Conservation (phyloP, 352 stramenopile genomes). For the Thalassiosira mediterranea region DNA sequence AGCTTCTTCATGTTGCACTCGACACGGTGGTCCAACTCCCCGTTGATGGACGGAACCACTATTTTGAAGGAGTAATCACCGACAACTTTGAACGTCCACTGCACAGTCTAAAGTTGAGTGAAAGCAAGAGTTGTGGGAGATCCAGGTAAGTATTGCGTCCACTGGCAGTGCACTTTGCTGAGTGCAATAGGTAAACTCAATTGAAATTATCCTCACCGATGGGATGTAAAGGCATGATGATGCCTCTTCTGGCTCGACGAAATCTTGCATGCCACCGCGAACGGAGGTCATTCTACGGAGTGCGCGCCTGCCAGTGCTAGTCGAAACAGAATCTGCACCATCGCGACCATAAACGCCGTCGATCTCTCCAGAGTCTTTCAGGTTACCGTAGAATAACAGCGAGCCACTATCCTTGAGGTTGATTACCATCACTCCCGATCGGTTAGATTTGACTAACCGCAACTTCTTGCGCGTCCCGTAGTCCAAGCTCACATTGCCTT, state of each 20-base stretch:
- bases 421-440: conserved; percentile 22
- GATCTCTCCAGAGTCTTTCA: neutral
- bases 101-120: no score
- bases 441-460: neutral
- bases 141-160: no score
- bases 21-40: neutral
- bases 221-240: conserved; percentile 17
- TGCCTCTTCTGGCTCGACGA: conserved; percentile 17
- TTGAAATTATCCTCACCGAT: no score
- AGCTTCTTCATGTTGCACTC: no score
- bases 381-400: conserved; percentile 15
- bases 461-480: no score
- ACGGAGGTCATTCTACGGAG: no score
- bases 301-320: conserved; percentile 10
- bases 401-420: conserved; percentile 20
- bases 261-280: conserved; percentile 9
- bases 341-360: no score
- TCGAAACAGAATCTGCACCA: conserved; percentile 2
- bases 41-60: conserved; percentile 5
- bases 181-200: no score
- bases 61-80: conserved; percentile 26
- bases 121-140: no score
- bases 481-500: no score
- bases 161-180: no score
- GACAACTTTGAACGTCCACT: conserved; percentile 21